Evolutionary conservation across 768 basidiomycete species (phyloP), one percentile per base, ranked within the genome.

Genomic region (Calocybe cyanea): DNA sequence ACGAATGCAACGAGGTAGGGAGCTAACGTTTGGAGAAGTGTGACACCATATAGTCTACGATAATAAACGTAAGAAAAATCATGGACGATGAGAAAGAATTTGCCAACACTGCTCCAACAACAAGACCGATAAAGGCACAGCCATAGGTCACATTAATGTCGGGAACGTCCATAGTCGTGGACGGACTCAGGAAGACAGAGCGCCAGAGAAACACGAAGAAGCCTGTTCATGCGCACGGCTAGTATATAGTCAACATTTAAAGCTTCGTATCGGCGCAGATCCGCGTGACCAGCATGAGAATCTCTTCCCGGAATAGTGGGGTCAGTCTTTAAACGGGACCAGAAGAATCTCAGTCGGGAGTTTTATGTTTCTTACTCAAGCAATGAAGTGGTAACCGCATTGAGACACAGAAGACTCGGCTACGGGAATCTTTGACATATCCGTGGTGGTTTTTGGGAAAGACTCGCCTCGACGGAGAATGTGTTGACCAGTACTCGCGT

Each of bases 21-120:
- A 15, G 60, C 68, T 52, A 51, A 72, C 68, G 67, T 67, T 45
- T 72, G 68, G 17, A 76, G 55, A 24, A 76, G 52, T 6, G 74
- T 76, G 19, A 75, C 68, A 28, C 75, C 75, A 55, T 73, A 77
- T 34, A 75, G 52, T 30, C 73, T 77, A n/a, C n/a, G 54, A 7
- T 11, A 20, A 17, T 13, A 42, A 28, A 28, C 25, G 11, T 6
- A 28, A 28, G n/a, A 40, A 38, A 32, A 41, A 33, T 39, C 37
- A 41, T 25, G 11, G 45, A 39, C 19, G 18, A 45, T 43, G 44
- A 43, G 21, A 18, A 38, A 28, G 25, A 19, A 19, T 24, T 30
- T 4, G 55, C 73, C 43, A 55, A 77, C 75, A 72, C 57, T n/a
- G 72, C 63, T 45, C 68, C 69, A 13, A 57, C 59, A 28, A 75